Conservation (phyloP, 768 basidiomycete genomes). For the Filobasidium wieringae region DNA sequence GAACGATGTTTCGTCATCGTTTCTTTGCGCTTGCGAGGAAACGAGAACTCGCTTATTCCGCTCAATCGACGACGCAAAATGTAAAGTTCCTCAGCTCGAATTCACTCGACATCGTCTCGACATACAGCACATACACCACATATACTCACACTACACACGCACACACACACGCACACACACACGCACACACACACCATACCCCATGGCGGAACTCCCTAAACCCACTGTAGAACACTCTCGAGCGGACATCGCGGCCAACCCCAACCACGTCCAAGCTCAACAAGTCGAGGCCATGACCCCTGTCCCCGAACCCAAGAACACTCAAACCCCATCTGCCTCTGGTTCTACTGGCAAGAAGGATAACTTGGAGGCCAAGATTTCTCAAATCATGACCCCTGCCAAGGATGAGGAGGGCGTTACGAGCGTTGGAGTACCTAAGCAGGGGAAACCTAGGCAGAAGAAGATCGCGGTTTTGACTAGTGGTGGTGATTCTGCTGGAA, state of each 20-base stretch:
- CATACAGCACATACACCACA: too few relatives aligned
- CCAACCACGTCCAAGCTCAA: constrained; percentile 18
- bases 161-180: too few relatives aligned
- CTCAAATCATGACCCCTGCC: constrained; percentile 11
- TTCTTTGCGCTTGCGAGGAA: too few relatives aligned
- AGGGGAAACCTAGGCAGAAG: constrained; percentile 43
- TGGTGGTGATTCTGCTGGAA: constrained; percentile 92
- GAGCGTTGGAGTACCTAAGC: not conserved
- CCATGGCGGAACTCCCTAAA: constrained; percentile 3
- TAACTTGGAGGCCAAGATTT: not conserved
- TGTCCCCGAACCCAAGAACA: not conserved
- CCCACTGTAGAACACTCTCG: constrained; percentile 14
- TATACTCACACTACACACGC: too few relatives aligned
- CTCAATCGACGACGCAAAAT: too few relatives aligned
- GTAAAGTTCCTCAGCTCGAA: too few relatives aligned
- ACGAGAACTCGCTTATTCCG: too few relatives aligned
- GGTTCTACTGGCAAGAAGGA: not conserved
- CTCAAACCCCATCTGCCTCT: too few relatives aligned
- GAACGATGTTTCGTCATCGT: too few relatives aligned
- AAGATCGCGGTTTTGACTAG: constrained; percentile 90
- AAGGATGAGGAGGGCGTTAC: constrained; percentile 11
- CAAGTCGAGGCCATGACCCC: constrained; percentile 19
- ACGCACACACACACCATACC: not conserved
- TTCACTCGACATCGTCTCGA: too few relatives aligned
- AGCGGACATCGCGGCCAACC: constrained; percentile 15